phyloP scores from a whole-genome alignment of 495 filamentous ascomycete species.

The Emericellopsis terricola region DNA sequence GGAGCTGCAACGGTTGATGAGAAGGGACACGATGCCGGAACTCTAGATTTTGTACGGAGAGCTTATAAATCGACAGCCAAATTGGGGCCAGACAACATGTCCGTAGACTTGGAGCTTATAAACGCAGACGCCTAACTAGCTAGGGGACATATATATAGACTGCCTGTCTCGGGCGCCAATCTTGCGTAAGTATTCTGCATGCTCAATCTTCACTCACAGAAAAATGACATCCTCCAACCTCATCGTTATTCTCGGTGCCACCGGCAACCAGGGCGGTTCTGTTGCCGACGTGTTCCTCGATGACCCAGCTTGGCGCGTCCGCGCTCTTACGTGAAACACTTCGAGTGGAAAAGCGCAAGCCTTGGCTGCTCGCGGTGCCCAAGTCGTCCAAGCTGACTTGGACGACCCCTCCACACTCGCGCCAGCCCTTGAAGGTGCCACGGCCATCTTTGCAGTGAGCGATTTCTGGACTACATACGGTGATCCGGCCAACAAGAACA shows the following conservation, averaged over 20 bases:
- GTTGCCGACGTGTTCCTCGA: constrained; percentile 20
- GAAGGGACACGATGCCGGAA: too few relatives aligned
- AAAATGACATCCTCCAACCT: constrained; percentile 13
- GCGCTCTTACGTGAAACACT: constrained; percentile 23
- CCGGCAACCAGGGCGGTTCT: constrained; percentile 30
- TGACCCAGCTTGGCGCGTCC: constrained; percentile 19
- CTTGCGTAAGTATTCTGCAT: too few relatives aligned
- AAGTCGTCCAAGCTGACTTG: constrained; percentile 28
- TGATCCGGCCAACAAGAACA: constrained; percentile 10
- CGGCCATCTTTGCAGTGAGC: constrained; percentile 34
- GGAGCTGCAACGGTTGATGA: too few relatives aligned
- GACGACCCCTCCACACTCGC: constrained; percentile 21
- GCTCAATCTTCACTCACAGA: too few relatives aligned
- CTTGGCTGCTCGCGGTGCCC: constrained; percentile 23
- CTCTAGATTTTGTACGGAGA: too few relatives aligned
- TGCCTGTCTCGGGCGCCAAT: too few relatives aligned
- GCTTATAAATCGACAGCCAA: too few relatives aligned
- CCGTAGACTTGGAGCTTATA: too few relatives aligned
- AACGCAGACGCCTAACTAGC: too few relatives aligned
- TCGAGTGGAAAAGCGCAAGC: constrained; percentile 15
- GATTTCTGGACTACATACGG: constrained; percentile 26
- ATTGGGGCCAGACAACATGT: too few relatives aligned
- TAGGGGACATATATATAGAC: too few relatives aligned
- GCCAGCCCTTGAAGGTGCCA: constrained; percentile 25
- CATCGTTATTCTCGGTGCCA: constrained; percentile 29